Percentiles rank a stretch among this genome's conserved stretches.
These are phyloP conservation scores for Cladosporium austrohemisphaericum DNA, from an alignment of 2,329 filamentous ascomycete genomes.

Conservation along the genomic window DNA sequence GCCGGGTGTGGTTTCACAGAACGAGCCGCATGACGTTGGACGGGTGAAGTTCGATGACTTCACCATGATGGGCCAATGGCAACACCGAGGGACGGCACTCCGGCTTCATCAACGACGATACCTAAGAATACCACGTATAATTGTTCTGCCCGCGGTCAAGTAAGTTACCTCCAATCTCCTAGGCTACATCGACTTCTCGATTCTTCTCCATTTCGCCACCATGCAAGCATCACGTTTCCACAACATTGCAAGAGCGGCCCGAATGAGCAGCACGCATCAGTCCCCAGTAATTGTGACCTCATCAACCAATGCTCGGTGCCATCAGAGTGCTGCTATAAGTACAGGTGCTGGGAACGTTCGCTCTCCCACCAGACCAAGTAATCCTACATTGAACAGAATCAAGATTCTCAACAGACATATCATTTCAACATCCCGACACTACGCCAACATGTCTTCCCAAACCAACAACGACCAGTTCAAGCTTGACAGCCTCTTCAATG, in stretches of 20 bases:
- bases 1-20: no score
- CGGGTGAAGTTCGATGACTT: no score
- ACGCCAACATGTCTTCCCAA: slow-evolving; percentile 27
- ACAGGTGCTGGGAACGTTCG: neutral
- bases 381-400: slow-evolving; percentile 8
- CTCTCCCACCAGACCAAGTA: neutral
- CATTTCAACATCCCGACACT: slow-evolving; percentile 13
- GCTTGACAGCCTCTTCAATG: slow-evolving; percentile 35
- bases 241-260: neutral
- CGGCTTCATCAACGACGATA: no score
- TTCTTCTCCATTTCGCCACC: neutral
- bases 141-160: no score
- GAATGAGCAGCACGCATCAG: slow-evolving; percentile 4
- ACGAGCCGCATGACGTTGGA: no score
- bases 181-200: no score
- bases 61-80: no score
- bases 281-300: slow-evolving; percentile 9
- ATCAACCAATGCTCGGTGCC: slow-evolving; percentile 1
- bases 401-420: slow-evolving; percentile 16
- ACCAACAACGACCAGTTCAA: slow-evolving; percentile 36
- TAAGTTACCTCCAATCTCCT: no score
- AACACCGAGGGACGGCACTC: no score
- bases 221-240: slow-evolving; percentile 11
- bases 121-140: no score
- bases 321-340: slow-evolving; percentile 8